Evolutionary conservation across 2,329 filamentous ascomycete species (phyloP).

Genomic region (Cyanodermella asteris): DNA sequence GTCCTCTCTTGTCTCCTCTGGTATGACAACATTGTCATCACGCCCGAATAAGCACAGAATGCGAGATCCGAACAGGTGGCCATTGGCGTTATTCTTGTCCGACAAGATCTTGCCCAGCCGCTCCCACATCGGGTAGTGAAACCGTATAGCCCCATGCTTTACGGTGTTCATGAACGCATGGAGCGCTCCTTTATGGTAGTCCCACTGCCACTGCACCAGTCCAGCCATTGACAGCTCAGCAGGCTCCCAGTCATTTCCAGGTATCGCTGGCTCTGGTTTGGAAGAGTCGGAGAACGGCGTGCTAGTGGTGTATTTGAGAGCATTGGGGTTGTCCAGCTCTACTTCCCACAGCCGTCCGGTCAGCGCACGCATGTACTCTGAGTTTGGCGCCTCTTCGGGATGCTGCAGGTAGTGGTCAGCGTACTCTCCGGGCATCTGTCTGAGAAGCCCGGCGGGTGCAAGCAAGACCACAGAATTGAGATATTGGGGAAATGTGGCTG

Average conservation of each 20-base stretch:
- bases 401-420: constrained; percentile 1
- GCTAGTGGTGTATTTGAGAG: no score
- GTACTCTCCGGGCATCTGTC: constrained; percentile 5
- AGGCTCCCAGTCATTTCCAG: background rate
- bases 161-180: constrained; percentile 7
- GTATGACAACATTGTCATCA: constrained; percentile 2
- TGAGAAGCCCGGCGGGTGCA: constrained; percentile 7
- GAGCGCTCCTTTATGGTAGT: constrained; percentile 8
- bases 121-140: constrained; percentile 7
- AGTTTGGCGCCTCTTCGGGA: constrained; percentile 1
- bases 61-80: constrained; percentile 3
- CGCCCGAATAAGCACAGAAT: constrained; percentile 4
- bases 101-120: constrained; percentile 4
- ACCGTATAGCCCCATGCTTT: constrained; percentile 6
- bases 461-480: constrained; percentile 7
- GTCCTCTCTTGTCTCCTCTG: constrained; percentile 3
- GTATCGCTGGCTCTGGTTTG: background rate
- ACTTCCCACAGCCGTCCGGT: constrained; percentile 2
- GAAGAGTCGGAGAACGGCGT: background rate
- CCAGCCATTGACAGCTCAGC: background rate
- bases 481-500: constrained; percentile 6
- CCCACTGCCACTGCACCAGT: constrained; percentile 8
- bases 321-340: background rate
- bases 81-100: background rate
- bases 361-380: constrained; percentile 2